A percentile compares a stretch with the other conserved stretches of the same genome.
phyloP scores from a whole-genome alignment of 345 rosid species.

The Anastatica hierochuntica region DNA sequence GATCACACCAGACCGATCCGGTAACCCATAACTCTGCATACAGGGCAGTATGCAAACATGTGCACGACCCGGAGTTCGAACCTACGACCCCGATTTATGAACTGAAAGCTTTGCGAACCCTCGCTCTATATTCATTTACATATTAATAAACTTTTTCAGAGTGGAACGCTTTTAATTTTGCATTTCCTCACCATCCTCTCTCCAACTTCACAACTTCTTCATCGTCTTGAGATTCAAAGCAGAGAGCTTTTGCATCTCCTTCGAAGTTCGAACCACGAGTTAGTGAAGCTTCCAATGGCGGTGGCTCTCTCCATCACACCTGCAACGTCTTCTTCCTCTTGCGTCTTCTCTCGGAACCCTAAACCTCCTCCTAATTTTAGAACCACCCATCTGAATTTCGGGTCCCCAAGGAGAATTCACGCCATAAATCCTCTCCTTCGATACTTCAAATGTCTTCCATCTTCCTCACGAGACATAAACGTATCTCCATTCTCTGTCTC shows the following conservation, averaged over 20 bases:
- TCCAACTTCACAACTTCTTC: conserved; percentile 14
- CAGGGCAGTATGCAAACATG: no score
- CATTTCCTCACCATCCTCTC: conserved; percentile 3
- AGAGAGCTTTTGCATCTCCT: not conserved
- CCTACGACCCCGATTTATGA: no score
- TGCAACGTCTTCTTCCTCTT: conserved; percentile 14
- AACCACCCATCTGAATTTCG: conserved; percentile 21
- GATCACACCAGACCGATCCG: no score
- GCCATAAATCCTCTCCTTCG: conserved; percentile 10
- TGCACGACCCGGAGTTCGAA: no score
- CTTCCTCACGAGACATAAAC: conserved; percentile 13
- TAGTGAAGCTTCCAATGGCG: conserved; percentile 17
- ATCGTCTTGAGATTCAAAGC: not conserved
- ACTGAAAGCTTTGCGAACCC: no score
- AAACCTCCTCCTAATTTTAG: conserved; percentile 9
- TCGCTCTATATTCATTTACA: no score
- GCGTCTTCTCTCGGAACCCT: conserved; percentile 24
- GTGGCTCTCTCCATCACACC: conserved; percentile 24
- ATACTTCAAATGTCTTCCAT: conserved; percentile 33
- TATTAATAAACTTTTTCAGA: not conserved
- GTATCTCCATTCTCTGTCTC: conserved; percentile 40
- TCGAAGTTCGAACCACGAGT: conserved; percentile 34
- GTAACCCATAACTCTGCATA: no score
- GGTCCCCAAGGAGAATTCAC: conserved; percentile 12
- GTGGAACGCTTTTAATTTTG: conserved; percentile 5